Evolutionary conservation across 768 basidiomycete genomes (phyloP).

Genomic region (Mycena epipterygia): DNA sequence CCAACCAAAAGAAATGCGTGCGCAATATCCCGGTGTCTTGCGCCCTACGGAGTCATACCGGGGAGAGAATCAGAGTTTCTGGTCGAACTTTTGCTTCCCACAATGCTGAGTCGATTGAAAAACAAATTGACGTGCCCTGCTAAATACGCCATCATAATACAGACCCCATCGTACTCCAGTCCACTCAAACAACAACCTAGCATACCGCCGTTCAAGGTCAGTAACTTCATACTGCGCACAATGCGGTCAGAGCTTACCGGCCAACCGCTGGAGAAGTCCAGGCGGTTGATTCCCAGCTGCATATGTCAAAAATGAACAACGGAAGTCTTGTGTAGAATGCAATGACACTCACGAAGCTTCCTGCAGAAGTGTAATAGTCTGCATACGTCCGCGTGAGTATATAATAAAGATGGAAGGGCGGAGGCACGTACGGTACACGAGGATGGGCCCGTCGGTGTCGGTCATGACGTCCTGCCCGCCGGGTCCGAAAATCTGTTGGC

Average conservation of each 20-base stretch:
- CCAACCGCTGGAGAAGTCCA: slow-evolving; percentile 65
- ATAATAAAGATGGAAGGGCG: not conserved
- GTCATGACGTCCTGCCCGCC: slow-evolving; percentile 66
- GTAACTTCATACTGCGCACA: too few species aligned
- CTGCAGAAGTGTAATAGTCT: slow-evolving; percentile 63
- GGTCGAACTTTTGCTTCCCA: too few species aligned
- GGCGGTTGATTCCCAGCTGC: slow-evolving; percentile 61
- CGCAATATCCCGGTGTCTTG: too few species aligned
- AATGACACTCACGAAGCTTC: slow-evolving; percentile 54
- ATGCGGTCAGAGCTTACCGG: slow-evolving; percentile 56
- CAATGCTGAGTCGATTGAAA: too few species aligned
- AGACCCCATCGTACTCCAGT: too few species aligned
- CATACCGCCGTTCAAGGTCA: too few species aligned
- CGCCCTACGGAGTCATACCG: too few species aligned
- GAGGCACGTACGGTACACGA: slow-evolving; percentile 54
- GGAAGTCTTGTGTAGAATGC: not conserved
- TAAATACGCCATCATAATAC: too few species aligned
- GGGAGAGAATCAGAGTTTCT: too few species aligned
- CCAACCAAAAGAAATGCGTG: too few species aligned
- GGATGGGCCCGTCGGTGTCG: slow-evolving; percentile 59
- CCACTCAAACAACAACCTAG: not conserved
- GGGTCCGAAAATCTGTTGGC: slow-evolving; percentile 61
- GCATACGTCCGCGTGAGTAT: not conserved
- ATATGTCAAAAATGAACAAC: not conserved
- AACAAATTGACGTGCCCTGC: not conserved